These are phyloP conservation scores for Sporothrix euskadiensis DNA, from an alignment of 2,329 filamentous ascomycete genomes.

Conservation along the genomic window DNA sequence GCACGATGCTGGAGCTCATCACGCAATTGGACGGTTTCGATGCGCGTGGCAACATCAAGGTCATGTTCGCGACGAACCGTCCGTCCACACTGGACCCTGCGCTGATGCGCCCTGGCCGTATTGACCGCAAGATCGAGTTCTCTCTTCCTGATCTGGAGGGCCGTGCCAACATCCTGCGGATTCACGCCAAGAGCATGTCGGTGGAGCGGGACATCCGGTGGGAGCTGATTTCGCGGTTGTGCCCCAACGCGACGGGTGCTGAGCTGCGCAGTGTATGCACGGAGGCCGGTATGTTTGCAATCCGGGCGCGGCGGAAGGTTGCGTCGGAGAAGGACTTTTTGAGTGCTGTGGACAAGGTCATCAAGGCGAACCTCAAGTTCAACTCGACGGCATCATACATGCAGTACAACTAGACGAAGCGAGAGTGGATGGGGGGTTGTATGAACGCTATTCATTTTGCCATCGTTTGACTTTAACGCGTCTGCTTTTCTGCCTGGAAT, in stretches of 20 bases:
- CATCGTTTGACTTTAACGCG: neutral
- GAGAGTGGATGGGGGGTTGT: neutral
- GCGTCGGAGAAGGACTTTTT: conserved; percentile 99
- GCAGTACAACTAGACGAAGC: conserved; percentile 82
- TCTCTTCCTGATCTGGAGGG: conserved; percentile 95
- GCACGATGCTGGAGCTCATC: conserved; percentile 96
- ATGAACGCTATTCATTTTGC: neutral
- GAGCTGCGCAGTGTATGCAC: conserved; percentile 96
- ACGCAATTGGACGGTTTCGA: conserved; percentile 99
- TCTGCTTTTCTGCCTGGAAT: conserved; percentile 8
- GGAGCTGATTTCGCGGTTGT: conserved; percentile 96
- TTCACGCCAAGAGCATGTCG: conserved; percentile 99
- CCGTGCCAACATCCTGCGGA: conserved; percentile 93
- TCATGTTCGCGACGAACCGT: conserved; percentile 99
- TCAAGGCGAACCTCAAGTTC: conserved; percentile 99
- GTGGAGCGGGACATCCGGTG: conserved; percentile 98
- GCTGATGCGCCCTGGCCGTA: conserved; percentile 93
- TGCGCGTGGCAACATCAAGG: conserved; percentile 97
- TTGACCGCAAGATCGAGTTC: conserved; percentile 99
- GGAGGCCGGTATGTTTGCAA: conserved; percentile 98
- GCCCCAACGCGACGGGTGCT: conserved; percentile 95
- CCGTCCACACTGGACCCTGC: conserved; percentile 96
- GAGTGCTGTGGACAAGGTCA: conserved; percentile 97
- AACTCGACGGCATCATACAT: conserved; percentile 98
- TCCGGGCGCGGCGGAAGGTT: conserved; percentile 91